A percentile compares a stretch with the other conserved stretches of the same genome.
These are phyloP conservation scores for Dichotomocladium elegans DNA, from an alignment of 371 early-diverging fungal genomes.

Conservation along the genomic window DNA sequence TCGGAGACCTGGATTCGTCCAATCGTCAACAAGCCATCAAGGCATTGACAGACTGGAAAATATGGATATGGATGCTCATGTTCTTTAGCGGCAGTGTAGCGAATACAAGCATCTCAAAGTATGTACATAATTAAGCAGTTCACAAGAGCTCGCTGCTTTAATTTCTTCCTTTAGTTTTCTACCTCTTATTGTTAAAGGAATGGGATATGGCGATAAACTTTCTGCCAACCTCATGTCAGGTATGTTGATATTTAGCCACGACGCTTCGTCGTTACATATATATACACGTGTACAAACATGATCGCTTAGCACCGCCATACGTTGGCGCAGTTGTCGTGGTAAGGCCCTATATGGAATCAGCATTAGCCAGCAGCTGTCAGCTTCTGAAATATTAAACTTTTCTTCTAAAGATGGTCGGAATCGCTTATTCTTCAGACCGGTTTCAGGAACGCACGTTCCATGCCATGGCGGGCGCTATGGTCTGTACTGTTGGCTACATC, in stretches of 20 bases:
- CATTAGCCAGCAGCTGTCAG: neutral
- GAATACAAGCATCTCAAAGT: slow-evolving; percentile 47
- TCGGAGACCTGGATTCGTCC: slow-evolving; percentile 30
- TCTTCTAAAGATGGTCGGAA: slow-evolving; percentile 31
- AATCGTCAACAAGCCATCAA: slow-evolving; percentile 35
- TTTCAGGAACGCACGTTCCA: slow-evolving; percentile 36
- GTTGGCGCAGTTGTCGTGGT: slow-evolving; percentile 39
- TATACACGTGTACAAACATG: too few relatives aligned
- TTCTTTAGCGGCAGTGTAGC: slow-evolving; percentile 49
- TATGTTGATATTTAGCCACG: neutral
- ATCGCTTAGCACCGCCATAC: slow-evolving; percentile 41
- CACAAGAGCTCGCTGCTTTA: neutral
- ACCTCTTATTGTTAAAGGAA: slow-evolving; percentile 38
- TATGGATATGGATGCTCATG: slow-evolving; percentile 50
- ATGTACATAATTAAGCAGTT: slow-evolving; percentile 2
- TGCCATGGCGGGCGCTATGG: slow-evolving; percentile 29
- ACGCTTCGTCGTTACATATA: neutral
- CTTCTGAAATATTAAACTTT: neutral
- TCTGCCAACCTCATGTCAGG: slow-evolving; percentile 49
- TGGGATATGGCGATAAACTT: slow-evolving; percentile 39
- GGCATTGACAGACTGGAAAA: slow-evolving; percentile 42
- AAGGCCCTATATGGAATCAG: neutral
- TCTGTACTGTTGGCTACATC: slow-evolving; percentile 37
- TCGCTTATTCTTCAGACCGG: slow-evolving; percentile 37
- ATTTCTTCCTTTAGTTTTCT: slow-evolving; percentile 22